Evolutionary conservation across 2,329 filamentous ascomycete species (phyloP).

Genomic region (Talaromyces sp.): DNA sequence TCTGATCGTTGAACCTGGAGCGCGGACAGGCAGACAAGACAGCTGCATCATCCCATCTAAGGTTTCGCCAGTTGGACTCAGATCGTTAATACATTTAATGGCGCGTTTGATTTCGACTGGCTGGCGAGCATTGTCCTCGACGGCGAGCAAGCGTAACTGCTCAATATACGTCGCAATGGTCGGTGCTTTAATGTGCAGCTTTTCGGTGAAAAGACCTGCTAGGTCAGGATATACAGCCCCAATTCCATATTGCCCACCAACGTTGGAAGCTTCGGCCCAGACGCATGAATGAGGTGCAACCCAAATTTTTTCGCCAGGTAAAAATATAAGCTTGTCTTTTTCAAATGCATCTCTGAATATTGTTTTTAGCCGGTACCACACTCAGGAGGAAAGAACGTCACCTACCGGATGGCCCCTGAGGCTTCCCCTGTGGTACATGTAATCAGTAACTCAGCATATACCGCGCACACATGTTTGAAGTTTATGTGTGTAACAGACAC

Average conservation of each 20-base stretch:
- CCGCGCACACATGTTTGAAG: neutral
- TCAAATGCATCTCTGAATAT: neutral
- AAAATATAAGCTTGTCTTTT: neutral
- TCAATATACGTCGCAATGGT: neutral
- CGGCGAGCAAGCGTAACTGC: neutral
- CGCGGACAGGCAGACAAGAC: neutral
- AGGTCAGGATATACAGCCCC: neutral
- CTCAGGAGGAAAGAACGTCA: neutral
- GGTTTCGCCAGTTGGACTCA: neutral
- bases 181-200: neutral
- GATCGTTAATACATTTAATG: neutral
- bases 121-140: too few relatives aligned
- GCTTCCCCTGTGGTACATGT: neutral
- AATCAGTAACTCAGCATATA: neutral
- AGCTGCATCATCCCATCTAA: neutral
- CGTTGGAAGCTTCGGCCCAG: constrained; percentile 1
- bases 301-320: neutral
- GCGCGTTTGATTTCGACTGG: neutral
- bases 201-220: neutral
- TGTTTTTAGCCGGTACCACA: neutral
- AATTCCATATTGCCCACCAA: constrained; percentile 8
- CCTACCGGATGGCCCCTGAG: neutral
- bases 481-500: neutral
- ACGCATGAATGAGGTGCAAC: constrained; percentile 3
- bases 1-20: neutral